Percentiles rank a stretch among this genome's conserved stretches.
Conservation (phyloP, 257 asterid genomes). For the Solanum bulbocastanum region DNA sequence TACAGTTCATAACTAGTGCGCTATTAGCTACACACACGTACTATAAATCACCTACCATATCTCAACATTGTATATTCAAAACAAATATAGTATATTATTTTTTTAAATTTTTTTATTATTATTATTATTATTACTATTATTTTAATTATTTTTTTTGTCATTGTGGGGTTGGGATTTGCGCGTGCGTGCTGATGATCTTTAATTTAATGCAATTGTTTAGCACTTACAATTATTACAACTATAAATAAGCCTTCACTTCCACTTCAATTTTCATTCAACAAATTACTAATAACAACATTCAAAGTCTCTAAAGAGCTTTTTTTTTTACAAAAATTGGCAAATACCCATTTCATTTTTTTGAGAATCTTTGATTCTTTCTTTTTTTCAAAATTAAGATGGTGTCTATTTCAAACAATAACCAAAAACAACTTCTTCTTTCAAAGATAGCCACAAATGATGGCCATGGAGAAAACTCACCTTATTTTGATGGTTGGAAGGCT, state of each 20-base stretch:
- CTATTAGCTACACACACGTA: neutral
- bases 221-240: neutral
- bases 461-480: conserved; percentile 30
- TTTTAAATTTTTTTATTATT: too few relatives aligned
- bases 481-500: conserved; percentile 43
- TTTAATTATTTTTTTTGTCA: neutral
- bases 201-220: neutral
- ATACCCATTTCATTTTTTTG: neutral
- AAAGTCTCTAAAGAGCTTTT: too few relatives aligned
- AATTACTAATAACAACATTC: neutral
- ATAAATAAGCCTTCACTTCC: neutral
- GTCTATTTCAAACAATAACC: neutral
- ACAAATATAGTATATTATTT: neutral
- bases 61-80: neutral
- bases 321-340: neutral
- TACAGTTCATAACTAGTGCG: neutral
- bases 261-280: neutral
- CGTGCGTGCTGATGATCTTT: neutral
- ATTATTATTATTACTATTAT: neutral
- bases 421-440: conserved; percentile 10
- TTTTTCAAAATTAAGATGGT: neutral
- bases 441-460: conserved; percentile 28
- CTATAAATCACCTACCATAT: neutral
- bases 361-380: neutral
- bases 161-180: neutral